These are phyloP conservation scores for Helianthus tuberosus DNA, from an alignment of 129 eudicot species.

Conservation along the genomic window DNA sequence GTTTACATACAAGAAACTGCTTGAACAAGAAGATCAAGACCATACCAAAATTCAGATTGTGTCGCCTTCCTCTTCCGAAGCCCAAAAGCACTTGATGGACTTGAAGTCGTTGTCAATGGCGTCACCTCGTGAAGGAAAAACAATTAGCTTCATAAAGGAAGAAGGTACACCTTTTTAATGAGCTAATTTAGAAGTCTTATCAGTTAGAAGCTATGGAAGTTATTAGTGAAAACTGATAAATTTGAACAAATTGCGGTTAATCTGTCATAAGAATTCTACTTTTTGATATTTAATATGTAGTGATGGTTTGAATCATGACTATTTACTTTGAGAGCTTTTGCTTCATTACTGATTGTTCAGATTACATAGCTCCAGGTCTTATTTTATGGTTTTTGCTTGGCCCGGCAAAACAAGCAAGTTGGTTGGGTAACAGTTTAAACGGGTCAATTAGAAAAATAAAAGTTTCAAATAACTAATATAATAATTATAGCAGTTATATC, in stretches of 20 bases:
- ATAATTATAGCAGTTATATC: neutral
- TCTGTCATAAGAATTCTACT: neutral
- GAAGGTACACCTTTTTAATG: neutral
- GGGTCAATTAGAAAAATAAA: neutral
- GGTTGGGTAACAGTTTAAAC: neutral
- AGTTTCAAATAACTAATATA: no score
- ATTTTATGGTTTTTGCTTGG: neutral
- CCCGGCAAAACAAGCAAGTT: neutral
- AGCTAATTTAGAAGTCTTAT: no score
- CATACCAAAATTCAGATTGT: constrained; percentile 7
- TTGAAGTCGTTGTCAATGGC: neutral
- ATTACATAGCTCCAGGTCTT: neutral
- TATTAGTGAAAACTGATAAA: no score
- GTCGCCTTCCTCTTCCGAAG: neutral
- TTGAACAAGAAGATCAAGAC: constrained; percentile 16
- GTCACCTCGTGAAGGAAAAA: neutral
- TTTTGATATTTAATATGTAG: neutral
- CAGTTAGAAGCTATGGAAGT: no score
- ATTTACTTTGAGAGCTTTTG: neutral
- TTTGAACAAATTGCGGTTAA: neutral
- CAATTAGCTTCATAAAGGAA: constrained; percentile 18
- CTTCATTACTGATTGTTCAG: neutral
- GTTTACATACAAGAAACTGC: constrained; percentile 12
- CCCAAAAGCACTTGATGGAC: neutral
- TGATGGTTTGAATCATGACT: neutral